Percentiles rank a stretch among this genome's conserved stretches.
phyloP scores from a whole-genome alignment of 2,329 filamentous ascomycete species.

The Metarhizium brunneum region DNA sequence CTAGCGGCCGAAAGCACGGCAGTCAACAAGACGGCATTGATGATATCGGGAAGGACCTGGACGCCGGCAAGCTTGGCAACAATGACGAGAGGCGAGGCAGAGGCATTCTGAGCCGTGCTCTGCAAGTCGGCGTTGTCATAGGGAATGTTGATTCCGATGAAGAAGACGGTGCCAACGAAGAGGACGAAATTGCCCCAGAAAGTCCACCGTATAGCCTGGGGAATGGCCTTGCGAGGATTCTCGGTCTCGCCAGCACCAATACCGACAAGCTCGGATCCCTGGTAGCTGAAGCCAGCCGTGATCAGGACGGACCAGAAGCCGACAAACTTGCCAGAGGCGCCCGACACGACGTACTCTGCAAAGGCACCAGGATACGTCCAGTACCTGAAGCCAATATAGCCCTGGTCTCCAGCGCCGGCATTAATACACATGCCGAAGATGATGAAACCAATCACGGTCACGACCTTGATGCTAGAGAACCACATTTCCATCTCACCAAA shows the following conservation, averaged over 20 bases:
- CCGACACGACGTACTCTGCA: conserved; percentile 46
- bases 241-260: conserved; percentile 71
- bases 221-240: conserved; percentile 64
- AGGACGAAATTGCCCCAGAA: conserved; percentile 67
- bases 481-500: conserved; percentile 76
- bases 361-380: conserved; percentile 63
- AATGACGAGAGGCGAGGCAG: conserved; percentile 57
- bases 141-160: conserved; percentile 63
- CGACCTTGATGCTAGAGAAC: conserved; percentile 67
- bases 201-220: conserved; percentile 62
- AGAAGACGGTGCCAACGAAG: conserved; percentile 57
- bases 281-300: conserved; percentile 60
- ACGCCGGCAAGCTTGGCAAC: conserved; percentile 54
- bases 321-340: conserved; percentile 51
- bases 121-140: conserved; percentile 47
- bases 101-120: conserved; percentile 44
- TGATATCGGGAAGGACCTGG: conserved; percentile 53
- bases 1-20: conserved; percentile 72
- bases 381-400: conserved; percentile 66
- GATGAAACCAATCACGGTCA: conserved; percentile 66
- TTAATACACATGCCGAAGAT: conserved; percentile 70
- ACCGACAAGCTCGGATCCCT: conserved; percentile 67
- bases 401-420: conserved; percentile 58
- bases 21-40: conserved; percentile 71
- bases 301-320: conserved; percentile 62